phyloP scores from a whole-genome alignment of 2,329 filamentous ascomycete genomes.

The Macrophomina phaseolina region DNA sequence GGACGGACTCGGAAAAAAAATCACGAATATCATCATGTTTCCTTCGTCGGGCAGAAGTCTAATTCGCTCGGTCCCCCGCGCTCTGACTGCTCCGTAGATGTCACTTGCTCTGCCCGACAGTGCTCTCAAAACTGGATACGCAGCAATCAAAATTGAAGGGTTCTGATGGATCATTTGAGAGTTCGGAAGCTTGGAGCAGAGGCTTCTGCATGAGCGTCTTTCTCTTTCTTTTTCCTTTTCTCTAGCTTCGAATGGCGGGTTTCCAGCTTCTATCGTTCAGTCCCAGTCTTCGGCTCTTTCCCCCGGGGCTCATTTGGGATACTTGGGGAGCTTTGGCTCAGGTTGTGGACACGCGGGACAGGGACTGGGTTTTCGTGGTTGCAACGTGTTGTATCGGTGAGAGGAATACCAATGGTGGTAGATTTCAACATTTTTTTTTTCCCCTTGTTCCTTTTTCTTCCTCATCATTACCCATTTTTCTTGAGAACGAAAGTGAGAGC shows the following conservation, averaged over 20 bases:
- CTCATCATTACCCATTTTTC: constrained; percentile 16
- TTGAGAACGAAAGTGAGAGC: constrained; percentile 26
- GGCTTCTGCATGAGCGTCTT: constrained; percentile 30
- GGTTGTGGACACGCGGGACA: constrained; percentile 23
- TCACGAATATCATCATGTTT: constrained; percentile 27
- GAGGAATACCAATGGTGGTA: constrained; percentile 29
- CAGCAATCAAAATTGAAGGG: constrained; percentile 27
- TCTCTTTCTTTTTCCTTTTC: constrained; percentile 28
- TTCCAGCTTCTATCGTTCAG: constrained; percentile 32
- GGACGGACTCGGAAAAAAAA: constrained; percentile 24
- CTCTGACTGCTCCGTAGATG: constrained; percentile 27
- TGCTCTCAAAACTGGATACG: constrained; percentile 21
- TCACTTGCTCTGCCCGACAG: constrained; percentile 24
- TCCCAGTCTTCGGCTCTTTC: constrained; percentile 26
- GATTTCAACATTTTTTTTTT: constrained; percentile 28
- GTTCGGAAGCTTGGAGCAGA: constrained; percentile 8
- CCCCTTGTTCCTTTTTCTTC: constrained; percentile 22
- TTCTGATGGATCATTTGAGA: constrained; percentile 19
- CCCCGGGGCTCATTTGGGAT: constrained; percentile 22
- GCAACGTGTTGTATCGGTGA: constrained; percentile 25
- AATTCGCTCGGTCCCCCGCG: constrained; percentile 20
- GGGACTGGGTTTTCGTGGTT: constrained; percentile 24
- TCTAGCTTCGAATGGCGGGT: constrained; percentile 28
- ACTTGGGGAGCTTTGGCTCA: constrained; percentile 23
- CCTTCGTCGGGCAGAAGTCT: constrained; percentile 23